Conservation (phyloP, 495 filamentous ascomycete species). For the Podospora tetraspora region DNA sequence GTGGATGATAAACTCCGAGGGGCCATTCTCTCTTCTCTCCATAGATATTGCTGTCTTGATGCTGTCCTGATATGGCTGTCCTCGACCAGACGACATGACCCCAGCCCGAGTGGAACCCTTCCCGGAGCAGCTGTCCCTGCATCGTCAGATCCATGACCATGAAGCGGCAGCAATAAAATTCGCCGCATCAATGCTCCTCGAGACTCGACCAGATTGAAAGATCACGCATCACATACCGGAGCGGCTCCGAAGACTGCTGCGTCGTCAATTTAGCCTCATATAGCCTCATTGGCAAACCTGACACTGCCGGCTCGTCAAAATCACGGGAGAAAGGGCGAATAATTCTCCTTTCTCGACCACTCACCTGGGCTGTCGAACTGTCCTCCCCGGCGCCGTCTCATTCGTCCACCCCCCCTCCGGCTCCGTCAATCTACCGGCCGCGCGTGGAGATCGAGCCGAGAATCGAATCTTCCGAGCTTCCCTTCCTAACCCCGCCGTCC, state of each 20-base stretch:
- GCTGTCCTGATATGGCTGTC: too few relatives aligned
- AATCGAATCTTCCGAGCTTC: not conserved
- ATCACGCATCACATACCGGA: not conserved
- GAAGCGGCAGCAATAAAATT: slow-evolving; percentile 3
- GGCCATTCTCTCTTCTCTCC: not conserved
- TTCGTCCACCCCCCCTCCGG: not conserved
- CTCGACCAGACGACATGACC: not conserved
- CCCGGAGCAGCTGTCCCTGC: not conserved
- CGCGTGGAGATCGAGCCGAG: not conserved
- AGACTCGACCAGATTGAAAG: not conserved
- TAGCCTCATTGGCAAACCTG: slow-evolving; percentile 24
- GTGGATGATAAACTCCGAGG: not conserved
- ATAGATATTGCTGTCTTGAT: not conserved
- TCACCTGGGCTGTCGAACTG: not conserved
- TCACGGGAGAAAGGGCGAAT: slow-evolving; percentile 11
- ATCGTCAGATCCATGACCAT: not conserved
- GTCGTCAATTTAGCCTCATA: slow-evolving; percentile 33
- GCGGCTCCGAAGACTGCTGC: slow-evolving; percentile 15
- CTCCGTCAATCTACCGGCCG: not conserved
- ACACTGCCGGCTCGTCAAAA: slow-evolving; percentile 22
- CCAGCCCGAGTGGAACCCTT: not conserved
- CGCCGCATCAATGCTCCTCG: slow-evolving; percentile 1
- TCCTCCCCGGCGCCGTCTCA: not conserved
- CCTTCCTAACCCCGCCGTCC: not conserved
- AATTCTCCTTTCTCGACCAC: not conserved